A percentile compares a stretch with the other conserved stretches of the same genome.
phyloP scores from a whole-genome alignment of 345 rosid species.

The Populus alba region DNA sequence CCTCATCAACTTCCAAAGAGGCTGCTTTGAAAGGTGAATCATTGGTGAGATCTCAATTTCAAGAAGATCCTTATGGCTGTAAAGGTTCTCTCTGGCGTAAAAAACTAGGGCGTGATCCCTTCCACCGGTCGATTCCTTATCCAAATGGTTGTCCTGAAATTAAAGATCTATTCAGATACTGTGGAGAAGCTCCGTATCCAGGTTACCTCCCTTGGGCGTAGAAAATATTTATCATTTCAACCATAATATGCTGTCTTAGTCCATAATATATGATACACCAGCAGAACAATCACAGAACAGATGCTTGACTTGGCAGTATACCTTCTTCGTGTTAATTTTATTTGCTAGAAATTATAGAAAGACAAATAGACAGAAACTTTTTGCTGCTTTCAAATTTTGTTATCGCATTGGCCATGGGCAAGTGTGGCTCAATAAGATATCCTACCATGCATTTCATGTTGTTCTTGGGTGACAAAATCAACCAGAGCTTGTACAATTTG shows the following conservation, averaged over 20 bases:
- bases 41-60: constrained; percentile 73
- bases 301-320: constrained; percentile 6
- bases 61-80: constrained; percentile 86
- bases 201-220: constrained; percentile 79
- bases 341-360: too few relatives aligned
- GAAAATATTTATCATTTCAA: background rate
- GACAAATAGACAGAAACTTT: too few relatives aligned
- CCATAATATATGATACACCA: background rate
- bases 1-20: constrained; percentile 54
- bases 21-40: constrained; percentile 84
- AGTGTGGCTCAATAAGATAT: too few relatives aligned
- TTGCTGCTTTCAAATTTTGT: too few relatives aligned
- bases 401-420: too few relatives aligned
- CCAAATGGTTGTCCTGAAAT: constrained; percentile 93
- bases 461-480: too few relatives aligned
- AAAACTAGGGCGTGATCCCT: constrained; percentile 87
- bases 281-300: background rate
- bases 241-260: background rate
- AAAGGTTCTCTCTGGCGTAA: constrained; percentile 71
- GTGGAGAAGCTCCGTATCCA: constrained; percentile 67
- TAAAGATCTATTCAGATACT: constrained; percentile 68
- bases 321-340: background rate
- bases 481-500: too few relatives aligned
- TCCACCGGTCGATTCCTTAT: constrained; percentile 85
- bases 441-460: too few relatives aligned